Evolutionary conservation across 2,329 filamentous ascomycete genomes (phyloP).

Genomic region (Elsinoe necatrix): DNA sequence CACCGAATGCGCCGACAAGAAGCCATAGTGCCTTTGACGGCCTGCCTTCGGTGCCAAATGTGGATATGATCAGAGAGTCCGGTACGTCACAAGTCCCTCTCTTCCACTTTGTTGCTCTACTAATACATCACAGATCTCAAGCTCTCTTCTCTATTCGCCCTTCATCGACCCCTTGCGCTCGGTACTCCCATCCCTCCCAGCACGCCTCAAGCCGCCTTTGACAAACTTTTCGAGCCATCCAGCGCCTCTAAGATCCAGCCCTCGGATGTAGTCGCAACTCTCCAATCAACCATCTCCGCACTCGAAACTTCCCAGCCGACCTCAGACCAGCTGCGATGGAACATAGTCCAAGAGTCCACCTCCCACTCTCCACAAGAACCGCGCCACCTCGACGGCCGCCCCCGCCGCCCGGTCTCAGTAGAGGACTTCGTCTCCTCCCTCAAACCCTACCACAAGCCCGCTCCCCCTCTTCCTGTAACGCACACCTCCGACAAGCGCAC

Average conservation of each 20-base stretch:
- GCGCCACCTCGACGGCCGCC: constrained; percentile 29
- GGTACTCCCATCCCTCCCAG: constrained; percentile 68
- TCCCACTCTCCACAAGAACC: constrained; percentile 27
- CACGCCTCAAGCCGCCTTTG: constrained; percentile 66
- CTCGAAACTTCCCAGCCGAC: constrained; percentile 29
- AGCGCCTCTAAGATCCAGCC: constrained; percentile 33
- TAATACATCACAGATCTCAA: constrained; percentile 58
- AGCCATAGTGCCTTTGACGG: constrained; percentile 43
- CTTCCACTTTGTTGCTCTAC: constrained; percentile 17
- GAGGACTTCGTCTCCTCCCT: constrained; percentile 40
- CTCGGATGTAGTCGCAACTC: constrained; percentile 37
- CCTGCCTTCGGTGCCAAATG: constrained; percentile 66
- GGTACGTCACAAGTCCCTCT: constrained; percentile 18
- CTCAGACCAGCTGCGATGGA: constrained; percentile 32
- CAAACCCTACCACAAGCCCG: constrained; percentile 77
- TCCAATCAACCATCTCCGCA: constrained; percentile 34
- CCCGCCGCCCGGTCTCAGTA: constrained; percentile 25
- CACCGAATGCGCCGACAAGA: constrained; percentile 12
- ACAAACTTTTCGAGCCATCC: constrained; percentile 64
- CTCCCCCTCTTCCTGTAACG: constrained; percentile 55
- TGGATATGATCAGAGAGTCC: constrained; percentile 54
- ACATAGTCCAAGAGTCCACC: constrained; percentile 29
- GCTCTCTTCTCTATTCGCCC: constrained; percentile 88
- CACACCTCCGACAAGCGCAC: constrained; percentile 30
- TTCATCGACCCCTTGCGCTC: constrained; percentile 88